Percentiles rank a stretch among this genome's conserved stretches.
These are phyloP conservation scores for Helotiales sp. DNA, from an alignment of 2,329 filamentous ascomycete genomes.

Conservation along the genomic window DNA sequence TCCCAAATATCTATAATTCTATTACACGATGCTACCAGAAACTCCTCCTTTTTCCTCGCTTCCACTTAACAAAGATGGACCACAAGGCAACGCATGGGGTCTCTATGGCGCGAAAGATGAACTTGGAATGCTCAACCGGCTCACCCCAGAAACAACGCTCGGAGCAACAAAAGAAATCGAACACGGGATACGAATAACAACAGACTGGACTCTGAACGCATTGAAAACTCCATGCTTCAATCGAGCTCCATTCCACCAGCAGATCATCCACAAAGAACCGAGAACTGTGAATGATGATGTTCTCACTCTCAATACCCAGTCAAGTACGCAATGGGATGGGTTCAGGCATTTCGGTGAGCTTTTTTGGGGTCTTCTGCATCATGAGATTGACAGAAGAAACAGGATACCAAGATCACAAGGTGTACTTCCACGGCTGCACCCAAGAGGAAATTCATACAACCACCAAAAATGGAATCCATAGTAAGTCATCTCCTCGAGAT, in stretches of 20 bases:
- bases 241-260: constrained; percentile 33
- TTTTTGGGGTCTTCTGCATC: background rate
- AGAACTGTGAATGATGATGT: constrained; percentile 30
- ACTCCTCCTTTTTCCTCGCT: constrained; percentile 41
- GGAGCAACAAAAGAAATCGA: constrained; percentile 42
- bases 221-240: constrained; percentile 30
- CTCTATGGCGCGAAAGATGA: constrained; percentile 44
- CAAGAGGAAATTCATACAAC: constrained; percentile 28
- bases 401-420: constrained; percentile 36
- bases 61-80: constrained; percentile 41
- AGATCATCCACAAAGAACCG: constrained; percentile 25
- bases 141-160: constrained; percentile 43
- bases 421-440: constrained; percentile 36
- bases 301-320: constrained; percentile 44
- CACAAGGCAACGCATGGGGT: constrained; percentile 45
- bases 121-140: constrained; percentile 44
- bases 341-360: constrained; percentile 40
- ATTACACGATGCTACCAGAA: background rate
- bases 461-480: constrained; percentile 28
- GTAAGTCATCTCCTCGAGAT: constrained; percentile 13
- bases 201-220: constrained; percentile 35
- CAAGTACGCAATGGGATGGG: constrained; percentile 46
- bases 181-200: constrained; percentile 41
- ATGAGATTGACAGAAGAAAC: background rate
- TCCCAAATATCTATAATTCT: background rate